Evolutionary conservation across 2,329 filamentous ascomycete genomes (phyloP).

Genomic region (Pyrenochaeta sp.): DNA sequence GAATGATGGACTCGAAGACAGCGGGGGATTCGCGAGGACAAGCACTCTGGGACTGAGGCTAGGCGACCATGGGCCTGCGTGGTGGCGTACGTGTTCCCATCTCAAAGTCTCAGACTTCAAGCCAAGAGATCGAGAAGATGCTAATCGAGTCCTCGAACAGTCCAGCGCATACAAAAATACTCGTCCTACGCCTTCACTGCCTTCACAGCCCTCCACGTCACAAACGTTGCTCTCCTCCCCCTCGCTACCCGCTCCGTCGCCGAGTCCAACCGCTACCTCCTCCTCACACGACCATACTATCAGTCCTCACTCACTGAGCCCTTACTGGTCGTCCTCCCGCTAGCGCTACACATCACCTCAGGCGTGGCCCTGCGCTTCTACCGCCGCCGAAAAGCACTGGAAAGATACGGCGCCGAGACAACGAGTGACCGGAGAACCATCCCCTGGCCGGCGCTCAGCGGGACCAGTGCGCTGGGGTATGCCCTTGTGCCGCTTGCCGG

Average conservation of each 20-base stretch:
- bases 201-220: constrained; percentile 53
- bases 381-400: constrained; percentile 73
- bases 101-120: background rate
- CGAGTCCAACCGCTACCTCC: constrained; percentile 81
- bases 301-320: constrained; percentile 81
- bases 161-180: constrained; percentile 82
- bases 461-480: constrained; percentile 77
- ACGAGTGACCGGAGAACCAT: constrained; percentile 56
- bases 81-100: constrained; percentile 68
- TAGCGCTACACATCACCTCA: constrained; percentile 77
- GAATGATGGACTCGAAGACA: constrained; percentile 7
- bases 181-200: constrained; percentile 71
- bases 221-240: constrained; percentile 56
- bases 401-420: constrained; percentile 76
- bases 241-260: constrained; percentile 59
- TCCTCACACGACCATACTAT: constrained; percentile 91
- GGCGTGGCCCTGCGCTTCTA: constrained; percentile 80
- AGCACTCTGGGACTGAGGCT: constrained; percentile 59
- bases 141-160: constrained; percentile 50
- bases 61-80: constrained; percentile 74
- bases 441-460: constrained; percentile 75
- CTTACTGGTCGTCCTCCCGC: constrained; percentile 76
- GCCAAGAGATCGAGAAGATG: background rate
- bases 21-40: constrained; percentile 19
- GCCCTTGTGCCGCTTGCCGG: constrained; percentile 69